Percentiles rank a stretch among this genome's conserved stretches.
phyloP scores from a whole-genome alignment of 2,329 filamentous ascomycete species.

The Aureobasidium sp. region DNA sequence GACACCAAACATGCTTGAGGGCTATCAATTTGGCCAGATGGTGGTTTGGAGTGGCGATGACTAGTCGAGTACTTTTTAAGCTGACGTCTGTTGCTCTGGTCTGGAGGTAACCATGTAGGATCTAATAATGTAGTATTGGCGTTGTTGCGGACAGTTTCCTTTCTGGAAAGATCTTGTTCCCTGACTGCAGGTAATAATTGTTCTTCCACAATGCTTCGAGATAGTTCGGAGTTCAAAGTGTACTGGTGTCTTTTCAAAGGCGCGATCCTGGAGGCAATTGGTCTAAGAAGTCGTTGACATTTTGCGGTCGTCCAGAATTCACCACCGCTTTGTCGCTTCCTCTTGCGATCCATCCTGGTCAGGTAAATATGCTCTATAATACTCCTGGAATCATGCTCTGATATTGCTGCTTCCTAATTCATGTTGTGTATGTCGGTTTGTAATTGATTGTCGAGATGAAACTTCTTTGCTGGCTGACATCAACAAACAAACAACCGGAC shows the following conservation, averaged over 20 bases:
- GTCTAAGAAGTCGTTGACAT: conserved; percentile 37
- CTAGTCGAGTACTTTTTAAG: background rate
- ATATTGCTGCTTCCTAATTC: background rate
- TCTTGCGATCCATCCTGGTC: conserved; percentile 8
- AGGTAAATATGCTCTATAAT: background rate
- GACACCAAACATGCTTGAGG: background rate
- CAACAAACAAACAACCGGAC: conserved; percentile 9
- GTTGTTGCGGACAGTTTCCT: background rate
- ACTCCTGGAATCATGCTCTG: background rate
- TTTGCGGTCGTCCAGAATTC: conserved; percentile 34
- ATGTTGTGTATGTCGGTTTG: background rate
- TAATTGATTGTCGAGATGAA: background rate
- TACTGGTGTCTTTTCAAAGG: conserved; percentile 30
- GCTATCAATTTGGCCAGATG: background rate
- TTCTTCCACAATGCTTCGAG: background rate
- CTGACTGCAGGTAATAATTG: background rate
- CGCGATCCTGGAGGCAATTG: conserved; percentile 35
- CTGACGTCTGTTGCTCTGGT: background rate
- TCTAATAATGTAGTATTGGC: conserved; percentile 4
- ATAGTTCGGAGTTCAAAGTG: background rate
- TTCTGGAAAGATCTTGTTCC: background rate
- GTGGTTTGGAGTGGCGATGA: background rate
- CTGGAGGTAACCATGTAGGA: conserved; percentile 19
- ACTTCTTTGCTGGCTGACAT: background rate
- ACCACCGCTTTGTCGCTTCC: conserved; percentile 10